Conservation (phyloP, 1,284 basidiomycete genomes). For the Tylopilus sp. region DNA sequence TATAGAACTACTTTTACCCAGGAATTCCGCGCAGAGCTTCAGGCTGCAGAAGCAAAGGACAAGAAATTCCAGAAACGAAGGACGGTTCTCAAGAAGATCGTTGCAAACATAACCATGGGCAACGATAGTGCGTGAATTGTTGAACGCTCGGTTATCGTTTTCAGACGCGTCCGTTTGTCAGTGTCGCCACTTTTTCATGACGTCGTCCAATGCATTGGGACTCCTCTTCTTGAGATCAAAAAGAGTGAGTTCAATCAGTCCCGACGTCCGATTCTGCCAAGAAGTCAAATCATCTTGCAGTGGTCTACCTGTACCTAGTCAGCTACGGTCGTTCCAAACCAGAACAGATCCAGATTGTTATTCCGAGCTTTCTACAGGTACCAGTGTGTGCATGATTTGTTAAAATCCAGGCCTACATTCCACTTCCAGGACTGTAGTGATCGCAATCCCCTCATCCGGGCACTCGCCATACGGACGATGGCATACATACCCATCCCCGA, state of each 20-base stretch:
- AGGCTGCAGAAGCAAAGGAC: constrained; percentile 87
- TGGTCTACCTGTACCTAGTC: constrained; percentile 91
- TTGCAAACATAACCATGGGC: constrained; percentile 94
- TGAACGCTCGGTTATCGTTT: constrained; percentile 8
- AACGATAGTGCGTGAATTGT: constrained; percentile 75
- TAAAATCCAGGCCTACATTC: constrained; percentile 1
- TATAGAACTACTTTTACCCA: constrained; percentile 31
- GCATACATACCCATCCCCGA: constrained; percentile 88
- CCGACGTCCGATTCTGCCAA: neutral
- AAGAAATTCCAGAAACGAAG: constrained; percentile 91
- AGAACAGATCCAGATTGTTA: constrained; percentile 84
- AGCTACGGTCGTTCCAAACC: constrained; percentile 89
- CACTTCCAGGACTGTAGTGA: constrained; percentile 79
- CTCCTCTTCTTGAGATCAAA: constrained; percentile 93
- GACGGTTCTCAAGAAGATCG: constrained; percentile 91
- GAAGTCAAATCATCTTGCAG: constrained; percentile 41
- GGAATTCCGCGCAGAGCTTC: constrained; percentile 86
- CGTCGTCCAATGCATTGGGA: constrained; percentile 84
- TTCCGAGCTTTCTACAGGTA: constrained; percentile 87
- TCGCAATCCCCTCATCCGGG: constrained; percentile 88
- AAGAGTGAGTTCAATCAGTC: constrained; percentile 68
- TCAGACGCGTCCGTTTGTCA: constrained; percentile 35
- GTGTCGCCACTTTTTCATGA: constrained; percentile 93
- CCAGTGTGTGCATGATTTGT: constrained; percentile 11
- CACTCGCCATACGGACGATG: constrained; percentile 93